Base-by-base conservation (phyloP, 2,329 filamentous ascomycete genomes). In the Phialophora tarda region DNA sequence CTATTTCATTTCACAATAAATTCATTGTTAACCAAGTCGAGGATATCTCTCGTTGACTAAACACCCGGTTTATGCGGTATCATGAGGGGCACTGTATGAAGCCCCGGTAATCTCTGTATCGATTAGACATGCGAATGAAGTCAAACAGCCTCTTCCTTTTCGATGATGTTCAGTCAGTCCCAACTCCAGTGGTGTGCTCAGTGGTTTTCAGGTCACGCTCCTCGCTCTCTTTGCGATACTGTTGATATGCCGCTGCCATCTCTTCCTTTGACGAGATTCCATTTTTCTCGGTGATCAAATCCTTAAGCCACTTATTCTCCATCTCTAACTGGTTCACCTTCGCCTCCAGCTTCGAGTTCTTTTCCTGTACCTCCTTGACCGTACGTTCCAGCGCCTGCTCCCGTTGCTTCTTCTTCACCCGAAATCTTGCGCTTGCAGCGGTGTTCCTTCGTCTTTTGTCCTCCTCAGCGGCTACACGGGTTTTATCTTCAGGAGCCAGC, bases 321-420 rank as follows among this genome's bases (percentile, higher is more conserved):
- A 89, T 90, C 81, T 92, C 89, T n/a, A 94, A 85, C 74, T 92
- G 89, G 65, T 86, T 85, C 62, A 95, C 89, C 65, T 88, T 87
- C 73, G 84, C 84, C 79, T 96, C 91, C 6, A 96, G 84, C 21
- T 83, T 82, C 21, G 86, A 83, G 59, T 93, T 90, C 80, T 93
- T 93, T 54, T 95, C 91, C 30, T 87, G 87, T 80, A 94, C 91
- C 72, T 96, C 92, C 78, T 93, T 92, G 73, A 92, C 89, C 3
- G 88, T 89, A 74, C 88, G 88, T 78, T 94, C 91, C 60, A 99
- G 87, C 8, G 91, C 90, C 78, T 93, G 91, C 82, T 96, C 92
- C 59, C 92, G 89, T 81, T 95, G 91, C 87, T 96, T 96, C 89
- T 96, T 96, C 88, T 96, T 96, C 77, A 95, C 88, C 66, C 92